Evolutionary conservation across 805 yeast genomes (phyloP), one percentile per base, ranked within the genome.

Genomic region (Teunomyces tritomae): DNA sequence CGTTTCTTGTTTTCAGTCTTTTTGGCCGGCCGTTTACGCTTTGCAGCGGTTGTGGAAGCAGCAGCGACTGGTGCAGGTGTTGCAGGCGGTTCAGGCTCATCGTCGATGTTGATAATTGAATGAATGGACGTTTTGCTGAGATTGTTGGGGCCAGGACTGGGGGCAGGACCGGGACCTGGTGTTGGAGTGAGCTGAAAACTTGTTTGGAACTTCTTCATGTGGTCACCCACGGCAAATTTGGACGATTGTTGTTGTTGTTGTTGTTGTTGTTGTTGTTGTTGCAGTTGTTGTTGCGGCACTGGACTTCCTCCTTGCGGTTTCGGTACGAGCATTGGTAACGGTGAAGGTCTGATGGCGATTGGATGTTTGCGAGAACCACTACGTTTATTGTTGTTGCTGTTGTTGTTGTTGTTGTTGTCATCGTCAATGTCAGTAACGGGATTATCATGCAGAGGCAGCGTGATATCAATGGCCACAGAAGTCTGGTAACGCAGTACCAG

Each of bases 91-190:
- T 44, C 47, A 44, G 41, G 46, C 41, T 55, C 66, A 32, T 64
- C 69, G 34, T 72, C 77, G 9, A 57, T 48, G 53, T 73, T 73
- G 46, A 73, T 71, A 36, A 73, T 65, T 10, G 75, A 67, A 45
- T 64, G 68, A 26, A 73, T 73, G 5, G 74, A 68, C 0, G 77
- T 63, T 44, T 62, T 68, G 55, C 64, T 67, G n/a, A 39, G 33
- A 20, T 20, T 20, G 24, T 20, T 20, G 24, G 24, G 24, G 6
- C 24, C 24, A 20, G 24, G 24, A 20, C 24, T 20, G 5, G 24
- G 5, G 6, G 24, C 1, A 5, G 24, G 17, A 28, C 20, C 20
- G 45, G 45, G 28, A 4, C 29, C 32, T 11, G 47, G 43, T 5
- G 41, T 34, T n/a, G 28, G 20, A 1, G 49, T 13, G 9, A 60